These are phyloP conservation scores for Pseudogymnoascus sp. DNA, from an alignment of 2,329 filamentous ascomycete genomes.

Conservation along the genomic window DNA sequence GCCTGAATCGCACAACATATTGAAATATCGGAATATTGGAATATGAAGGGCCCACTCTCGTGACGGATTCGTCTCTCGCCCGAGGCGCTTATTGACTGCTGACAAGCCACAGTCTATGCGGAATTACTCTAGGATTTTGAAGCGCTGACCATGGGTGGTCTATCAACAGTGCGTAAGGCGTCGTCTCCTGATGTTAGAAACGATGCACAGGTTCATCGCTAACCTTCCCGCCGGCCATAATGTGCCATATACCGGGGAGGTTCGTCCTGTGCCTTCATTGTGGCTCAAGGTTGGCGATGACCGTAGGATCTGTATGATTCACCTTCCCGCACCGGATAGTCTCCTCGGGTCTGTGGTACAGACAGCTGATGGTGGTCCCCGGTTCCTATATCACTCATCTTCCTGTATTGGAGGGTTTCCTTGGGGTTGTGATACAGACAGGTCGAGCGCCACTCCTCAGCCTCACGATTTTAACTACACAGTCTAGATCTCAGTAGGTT, in stretches of 20 bases:
- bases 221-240: background rate
- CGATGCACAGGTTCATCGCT: background rate
- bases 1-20: conserved; percentile 2
- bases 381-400: background rate
- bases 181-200: background rate
- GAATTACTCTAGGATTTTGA: background rate
- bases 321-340: background rate
- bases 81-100: background rate
- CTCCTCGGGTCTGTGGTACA: background rate
- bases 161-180: background rate
- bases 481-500: background rate
- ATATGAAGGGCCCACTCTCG: background rate
- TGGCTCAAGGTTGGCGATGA: background rate
- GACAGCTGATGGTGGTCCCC: background rate
- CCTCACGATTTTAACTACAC: background rate
- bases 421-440: background rate
- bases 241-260: background rate
- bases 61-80: background rate
- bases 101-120: background rate
- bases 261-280: background rate
- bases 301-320: background rate
- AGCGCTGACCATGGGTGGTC: background rate
- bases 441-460: background rate
- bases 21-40: conserved; percentile 1
- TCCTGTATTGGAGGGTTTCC: background rate